phyloP scores from a whole-genome alignment of 1,284 basidiomycete species.

The Austropuccinia psidii region DNA sequence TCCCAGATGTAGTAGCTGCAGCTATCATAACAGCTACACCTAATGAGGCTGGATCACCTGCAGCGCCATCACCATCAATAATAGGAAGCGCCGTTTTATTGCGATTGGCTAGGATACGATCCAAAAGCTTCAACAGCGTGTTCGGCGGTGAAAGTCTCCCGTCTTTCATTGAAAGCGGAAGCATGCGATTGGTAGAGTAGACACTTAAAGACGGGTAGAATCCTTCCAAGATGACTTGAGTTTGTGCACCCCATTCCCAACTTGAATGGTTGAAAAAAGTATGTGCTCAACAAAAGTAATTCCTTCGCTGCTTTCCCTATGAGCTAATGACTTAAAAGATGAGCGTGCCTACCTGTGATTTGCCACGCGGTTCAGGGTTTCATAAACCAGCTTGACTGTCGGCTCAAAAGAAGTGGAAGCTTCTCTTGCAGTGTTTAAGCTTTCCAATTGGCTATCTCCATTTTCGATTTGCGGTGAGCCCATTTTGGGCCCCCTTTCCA shows the following conservation, averaged over 20 bases:
- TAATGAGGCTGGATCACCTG: slow-evolving; percentile 71
- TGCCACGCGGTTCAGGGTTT: slow-evolving; percentile 12
- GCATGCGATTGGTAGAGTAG: not conserved
- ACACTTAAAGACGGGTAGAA: slow-evolving; percentile 5
- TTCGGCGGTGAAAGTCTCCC: not conserved
- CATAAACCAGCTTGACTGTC: slow-evolving; percentile 3
- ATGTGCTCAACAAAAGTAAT: not conserved
- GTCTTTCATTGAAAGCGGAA: slow-evolving; percentile 1
- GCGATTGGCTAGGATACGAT: slow-evolving; percentile 14
- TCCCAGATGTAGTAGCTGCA: slow-evolving; percentile 41
- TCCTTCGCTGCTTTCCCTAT: not conserved
- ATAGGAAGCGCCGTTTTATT: not conserved
- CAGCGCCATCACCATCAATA: slow-evolving; percentile 54
- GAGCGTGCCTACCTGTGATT: slow-evolving; percentile 23
- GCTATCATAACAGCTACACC: slow-evolving; percentile 71
- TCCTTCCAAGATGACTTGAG: slow-evolving; percentile 24
- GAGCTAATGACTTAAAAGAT: not conserved
- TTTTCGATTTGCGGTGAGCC: no score
- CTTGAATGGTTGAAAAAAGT: not conserved
- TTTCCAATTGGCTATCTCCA: no score
- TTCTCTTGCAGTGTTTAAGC: no score
- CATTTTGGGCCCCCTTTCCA: no score
- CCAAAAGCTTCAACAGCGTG: slow-evolving; percentile 6
- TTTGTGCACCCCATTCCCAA: slow-evolving; percentile 32
- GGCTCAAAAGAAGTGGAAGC: slow-evolving; percentile 4